Conservation (phyloP, 352 stramenopile species). For the Globisporangium nagaii region DNA sequence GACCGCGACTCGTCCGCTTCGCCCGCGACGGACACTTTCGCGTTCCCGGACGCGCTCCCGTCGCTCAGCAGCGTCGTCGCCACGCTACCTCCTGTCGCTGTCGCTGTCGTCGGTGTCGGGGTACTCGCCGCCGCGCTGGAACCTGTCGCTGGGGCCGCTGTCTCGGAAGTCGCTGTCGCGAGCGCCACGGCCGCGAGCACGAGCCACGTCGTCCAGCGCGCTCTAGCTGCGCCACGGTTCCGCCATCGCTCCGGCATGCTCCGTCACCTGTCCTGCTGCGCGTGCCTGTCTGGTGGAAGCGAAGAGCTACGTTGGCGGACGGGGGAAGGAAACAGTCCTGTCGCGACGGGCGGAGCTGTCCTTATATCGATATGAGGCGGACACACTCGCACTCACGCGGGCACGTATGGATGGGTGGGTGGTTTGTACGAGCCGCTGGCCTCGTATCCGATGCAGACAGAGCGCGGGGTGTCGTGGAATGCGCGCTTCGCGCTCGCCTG, state of each 20-base stretch:
- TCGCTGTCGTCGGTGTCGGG: not conserved
- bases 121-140: not conserved
- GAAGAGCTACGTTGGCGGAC: too few relatives aligned
- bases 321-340: too few relatives aligned
- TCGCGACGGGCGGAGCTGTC: too few relatives aligned
- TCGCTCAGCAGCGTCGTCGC: not conserved
- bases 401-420: too few relatives aligned
- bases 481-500: too few relatives aligned
- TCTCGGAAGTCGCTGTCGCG: not conserved
- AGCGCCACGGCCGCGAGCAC: not conserved
- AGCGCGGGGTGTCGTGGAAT: too few relatives aligned
- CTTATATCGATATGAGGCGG: too few relatives aligned
- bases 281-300: too few relatives aligned
- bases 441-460: too few relatives aligned
- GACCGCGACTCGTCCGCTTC: constrained; percentile 1
- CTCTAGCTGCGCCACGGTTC: not conserved
- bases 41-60: not conserved
- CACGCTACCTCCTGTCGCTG: not conserved
- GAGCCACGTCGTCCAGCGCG: not conserved
- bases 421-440: too few relatives aligned
- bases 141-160: not conserved
- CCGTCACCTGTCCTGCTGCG: not conserved
- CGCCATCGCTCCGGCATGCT: constrained; percentile 4
- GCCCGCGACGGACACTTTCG: constrained; percentile 1
- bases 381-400: too few relatives aligned